Evolutionary conservation across 768 basidiomycete genomes (phyloP).

Genomic region (Psilocybe tampanensis): DNA sequence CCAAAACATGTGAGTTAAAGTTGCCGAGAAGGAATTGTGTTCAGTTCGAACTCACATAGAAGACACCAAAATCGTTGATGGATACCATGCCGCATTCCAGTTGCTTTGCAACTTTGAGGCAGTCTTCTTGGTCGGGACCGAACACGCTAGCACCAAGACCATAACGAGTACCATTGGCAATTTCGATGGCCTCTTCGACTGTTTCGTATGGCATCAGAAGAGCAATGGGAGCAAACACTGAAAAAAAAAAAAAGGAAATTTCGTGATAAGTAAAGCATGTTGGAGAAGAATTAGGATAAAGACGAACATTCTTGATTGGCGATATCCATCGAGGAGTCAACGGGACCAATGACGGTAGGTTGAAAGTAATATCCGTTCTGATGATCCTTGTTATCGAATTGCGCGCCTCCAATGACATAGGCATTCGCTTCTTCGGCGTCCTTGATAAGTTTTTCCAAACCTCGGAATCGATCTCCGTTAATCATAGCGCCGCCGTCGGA

Average conservation of each 20-base stretch:
- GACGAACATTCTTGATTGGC: slow-evolving; percentile 78
- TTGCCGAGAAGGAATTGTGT: not conserved
- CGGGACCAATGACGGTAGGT: slow-evolving; percentile 86
- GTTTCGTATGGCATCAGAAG: slow-evolving; percentile 83
- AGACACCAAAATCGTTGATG: slow-evolving; percentile 91
- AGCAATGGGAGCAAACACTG: slow-evolving; percentile 94
- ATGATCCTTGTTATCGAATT: slow-evolving; percentile 65
- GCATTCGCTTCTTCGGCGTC: slow-evolving; percentile 75
- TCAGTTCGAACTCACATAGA: slow-evolving; percentile 59
- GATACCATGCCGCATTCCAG: slow-evolving; percentile 97
- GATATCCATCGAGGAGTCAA: slow-evolving; percentile 69
- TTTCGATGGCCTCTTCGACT: slow-evolving; percentile 81
- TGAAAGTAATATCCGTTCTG: slow-evolving; percentile 81
- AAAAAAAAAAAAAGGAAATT: slow-evolving; percentile 5
- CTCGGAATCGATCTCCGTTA: slow-evolving; percentile 66
- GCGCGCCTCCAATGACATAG: slow-evolving; percentile 61
- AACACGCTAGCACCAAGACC: slow-evolving; percentile 95
- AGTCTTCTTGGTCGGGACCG: slow-evolving; percentile 80
- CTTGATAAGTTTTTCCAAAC: slow-evolving; percentile 67
- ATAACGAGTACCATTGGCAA: slow-evolving; percentile 87
- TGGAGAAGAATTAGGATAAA: too few relatives aligned
- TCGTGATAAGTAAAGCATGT: too few relatives aligned
- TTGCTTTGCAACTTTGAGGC: slow-evolving; percentile 75
- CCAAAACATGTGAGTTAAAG: slow-evolving; percentile 16
- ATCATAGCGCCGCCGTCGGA: slow-evolving; percentile 93